Conservation (phyloP, 1,139 yeast genomes). For the Citeromyces hawaiiensis region DNA sequence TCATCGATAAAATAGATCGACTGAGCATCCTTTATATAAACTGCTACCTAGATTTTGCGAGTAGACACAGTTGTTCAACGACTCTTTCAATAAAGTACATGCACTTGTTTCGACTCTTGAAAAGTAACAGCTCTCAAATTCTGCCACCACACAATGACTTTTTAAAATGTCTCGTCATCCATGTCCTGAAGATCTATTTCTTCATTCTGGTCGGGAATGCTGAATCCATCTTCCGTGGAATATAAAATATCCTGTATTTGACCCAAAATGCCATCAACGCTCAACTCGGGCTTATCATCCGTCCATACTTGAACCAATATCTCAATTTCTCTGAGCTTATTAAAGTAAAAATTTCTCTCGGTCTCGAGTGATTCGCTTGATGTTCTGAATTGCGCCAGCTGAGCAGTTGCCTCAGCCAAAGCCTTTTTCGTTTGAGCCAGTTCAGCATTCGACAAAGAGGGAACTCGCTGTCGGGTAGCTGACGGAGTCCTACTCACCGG, state of each 20-base stretch:
- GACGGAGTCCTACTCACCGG: slow-evolving; percentile 4
- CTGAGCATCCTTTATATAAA: no score
- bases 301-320: slow-evolving; percentile 57
- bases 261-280: slow-evolving; percentile 29
- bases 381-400: slow-evolving; percentile 35
- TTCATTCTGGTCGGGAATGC: slow-evolving; percentile 24
- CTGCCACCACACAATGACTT: background rate
- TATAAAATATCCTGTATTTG: slow-evolving; percentile 68
- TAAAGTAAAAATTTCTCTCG: slow-evolving; percentile 85
- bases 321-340: slow-evolving; percentile 81
- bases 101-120: no score
- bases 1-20: no score
- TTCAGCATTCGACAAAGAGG: slow-evolving; percentile 10
- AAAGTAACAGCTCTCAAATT: no score
- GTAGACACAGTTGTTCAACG: no score
- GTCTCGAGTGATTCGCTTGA: slow-evolving; percentile 47
- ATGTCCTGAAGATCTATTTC: slow-evolving; percentile 8
- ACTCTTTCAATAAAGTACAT: no score
- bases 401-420: slow-evolving; percentile 19
- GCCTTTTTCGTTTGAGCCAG: slow-evolving; percentile 12
- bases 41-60: no score
- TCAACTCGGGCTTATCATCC: slow-evolving; percentile 20
- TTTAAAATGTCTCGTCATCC: slow-evolving; percentile 12
- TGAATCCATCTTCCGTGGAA: slow-evolving; percentile 71
- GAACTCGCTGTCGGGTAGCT: slow-evolving; percentile 4